A percentile compares a stretch with the other conserved stretches of the same genome.
phyloP scores from a whole-genome alignment of 495 filamentous ascomycete species.

The Penicillium coffeae region DNA sequence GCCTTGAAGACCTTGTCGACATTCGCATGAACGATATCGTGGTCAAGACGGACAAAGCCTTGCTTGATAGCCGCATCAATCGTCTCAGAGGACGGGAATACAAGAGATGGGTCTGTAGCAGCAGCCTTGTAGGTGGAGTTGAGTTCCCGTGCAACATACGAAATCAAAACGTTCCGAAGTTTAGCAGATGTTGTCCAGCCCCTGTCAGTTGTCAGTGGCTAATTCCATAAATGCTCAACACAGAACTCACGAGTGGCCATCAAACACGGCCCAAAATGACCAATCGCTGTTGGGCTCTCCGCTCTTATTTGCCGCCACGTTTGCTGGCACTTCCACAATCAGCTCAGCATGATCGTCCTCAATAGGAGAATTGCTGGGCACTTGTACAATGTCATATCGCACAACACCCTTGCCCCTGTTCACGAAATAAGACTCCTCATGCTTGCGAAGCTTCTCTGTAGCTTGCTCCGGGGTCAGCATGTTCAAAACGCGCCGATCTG shows the following conservation, averaged over 20 bases:
- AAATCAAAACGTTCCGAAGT: conserved; percentile 85
- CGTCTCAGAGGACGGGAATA: conserved; percentile 60
- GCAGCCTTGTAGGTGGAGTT: conserved; percentile 84
- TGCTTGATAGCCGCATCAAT: conserved; percentile 90
- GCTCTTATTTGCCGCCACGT: conserved; percentile 46
- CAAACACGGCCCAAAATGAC: conserved; percentile 99
- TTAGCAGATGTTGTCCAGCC: conserved; percentile 99
- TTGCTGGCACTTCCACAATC: conserved; percentile 80
- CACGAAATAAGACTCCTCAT: conserved; percentile 87
- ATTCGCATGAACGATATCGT: conserved; percentile 89
- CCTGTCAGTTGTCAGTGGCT: conserved; percentile 34
- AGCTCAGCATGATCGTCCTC: conserved; percentile 98
- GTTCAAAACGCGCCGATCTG: conserved; percentile 77
- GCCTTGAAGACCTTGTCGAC: conserved; percentile 82
- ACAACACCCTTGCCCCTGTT: conserved; percentile 87
- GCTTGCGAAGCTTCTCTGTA: conserved; percentile 79
- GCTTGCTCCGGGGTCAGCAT: conserved; percentile 97
- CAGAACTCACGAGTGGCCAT: conserved; percentile 78
- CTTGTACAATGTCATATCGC: conserved; percentile 91
- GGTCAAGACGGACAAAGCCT: conserved; percentile 81
- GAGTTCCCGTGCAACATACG: conserved; percentile 89
- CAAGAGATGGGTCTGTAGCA: conserved; percentile 54
- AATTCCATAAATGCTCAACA: not conserved
- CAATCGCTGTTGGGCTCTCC: conserved; percentile 71
- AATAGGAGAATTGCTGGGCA: conserved; percentile 95